Evolutionary conservation across 495 filamentous ascomycete genomes (phyloP).

Genomic region (Aspergillus heteromorphus): DNA sequence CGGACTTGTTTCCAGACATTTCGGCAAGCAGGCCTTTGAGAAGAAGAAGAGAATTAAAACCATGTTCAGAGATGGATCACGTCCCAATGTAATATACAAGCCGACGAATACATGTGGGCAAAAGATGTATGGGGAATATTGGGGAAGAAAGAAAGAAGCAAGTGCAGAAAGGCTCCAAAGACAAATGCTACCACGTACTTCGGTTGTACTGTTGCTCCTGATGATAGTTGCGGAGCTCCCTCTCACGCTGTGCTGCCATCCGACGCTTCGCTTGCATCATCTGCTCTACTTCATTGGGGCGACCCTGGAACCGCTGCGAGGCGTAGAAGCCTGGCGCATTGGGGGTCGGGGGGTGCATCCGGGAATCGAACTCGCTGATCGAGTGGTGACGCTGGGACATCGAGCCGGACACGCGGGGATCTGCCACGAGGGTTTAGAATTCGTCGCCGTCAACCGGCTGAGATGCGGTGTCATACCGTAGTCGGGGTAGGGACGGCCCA

Average conservation of each 20-base stretch:
- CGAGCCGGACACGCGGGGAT: constrained; percentile 43
- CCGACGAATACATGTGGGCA: constrained; percentile 38
- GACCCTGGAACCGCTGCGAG: constrained; percentile 84
- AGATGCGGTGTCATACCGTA: constrained; percentile 39
- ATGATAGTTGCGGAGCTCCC: constrained; percentile 98
- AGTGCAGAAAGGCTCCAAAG: constrained; percentile 23
- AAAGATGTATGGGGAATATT: constrained; percentile 32
- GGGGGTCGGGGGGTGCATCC: constrained; percentile 66
- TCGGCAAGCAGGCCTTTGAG: constrained; percentile 74
- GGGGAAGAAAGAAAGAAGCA: constrained; percentile 21
- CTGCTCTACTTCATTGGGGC: constrained; percentile 93
- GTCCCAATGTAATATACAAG: constrained; percentile 48
- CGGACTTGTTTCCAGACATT: constrained; percentile 75
- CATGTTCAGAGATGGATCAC: constrained; percentile 32
- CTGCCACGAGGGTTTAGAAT: constrained; percentile 32
- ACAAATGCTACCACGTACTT: constrained; percentile 66
- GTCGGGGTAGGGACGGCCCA: constrained; percentile 56
- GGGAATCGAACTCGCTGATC: constrained; percentile 77
- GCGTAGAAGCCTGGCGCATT: constrained; percentile 93
- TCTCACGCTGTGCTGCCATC: constrained; percentile 97
- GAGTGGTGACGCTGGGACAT: constrained; percentile 70
- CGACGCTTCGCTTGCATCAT: constrained; percentile 98
- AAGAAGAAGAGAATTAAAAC: constrained; percentile 43
- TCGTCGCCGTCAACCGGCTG: constrained; percentile 6
- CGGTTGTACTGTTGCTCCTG: constrained; percentile 99